Base-by-base conservation (phyloP, 495 filamentous ascomycete species). In the Hypomontagnella monticulosa region DNA sequence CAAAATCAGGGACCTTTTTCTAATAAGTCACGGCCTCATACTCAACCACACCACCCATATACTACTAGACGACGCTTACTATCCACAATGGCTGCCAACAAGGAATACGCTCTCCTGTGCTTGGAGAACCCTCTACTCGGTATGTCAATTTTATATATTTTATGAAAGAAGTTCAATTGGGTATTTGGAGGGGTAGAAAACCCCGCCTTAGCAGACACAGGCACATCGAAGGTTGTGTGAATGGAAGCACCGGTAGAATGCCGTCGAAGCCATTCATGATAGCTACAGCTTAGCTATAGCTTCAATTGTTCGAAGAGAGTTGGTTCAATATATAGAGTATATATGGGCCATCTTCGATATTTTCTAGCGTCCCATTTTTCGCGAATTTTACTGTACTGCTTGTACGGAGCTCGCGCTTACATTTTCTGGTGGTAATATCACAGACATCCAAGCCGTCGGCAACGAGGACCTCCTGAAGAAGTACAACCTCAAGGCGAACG, bases 111-210 rank as follows among this genome's bases (percentile, higher is more conserved):
- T 76, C 87, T 99, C 61, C 81, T 97, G 62, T 93, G 90, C 80
- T 78, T 99, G 72, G 95, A 97, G 88, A 99, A 99, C 78, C 95
- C 95, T 75, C 86, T 99, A 67, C 89, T 99, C 66, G 92, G 91
- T 94, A 79, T 67, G 87, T 85, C 12, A 37, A 44, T 54, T 48
- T 49, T 23, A 3, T 44, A 34, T 47, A 37, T 44, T 14, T 27
- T 20, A 14, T 38, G 15, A 43, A 30, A 40, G 37, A 7, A 32
- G 14, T 49, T 61, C 23, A 62, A 65, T 68, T 69, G 50, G 65
- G 44, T 9, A 18, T 46, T 11, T 20, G 36, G 27, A 42, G 14
- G 19, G 38, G 36, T 23, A 30, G 34, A 33, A 52, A 18, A 15
- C 53, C 42, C 42, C 41, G 41, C 42, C 37, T 51, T 10, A 41